These are phyloP conservation scores for Parafenestella ontariensis DNA, from an alignment of 2,329 filamentous ascomycete species.

Conservation along the genomic window DNA sequence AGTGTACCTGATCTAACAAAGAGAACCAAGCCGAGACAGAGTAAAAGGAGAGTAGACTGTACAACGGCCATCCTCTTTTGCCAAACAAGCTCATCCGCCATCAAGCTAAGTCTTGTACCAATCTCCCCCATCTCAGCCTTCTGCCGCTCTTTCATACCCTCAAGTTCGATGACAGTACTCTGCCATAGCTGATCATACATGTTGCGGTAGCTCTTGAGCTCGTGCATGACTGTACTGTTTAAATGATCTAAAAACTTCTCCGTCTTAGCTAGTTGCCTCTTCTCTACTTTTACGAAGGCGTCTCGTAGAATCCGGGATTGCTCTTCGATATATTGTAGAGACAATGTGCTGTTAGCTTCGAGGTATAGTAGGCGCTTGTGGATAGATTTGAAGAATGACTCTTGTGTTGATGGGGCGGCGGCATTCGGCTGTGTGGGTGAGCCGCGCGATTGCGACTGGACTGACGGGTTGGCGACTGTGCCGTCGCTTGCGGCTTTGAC, in stretches of 20 bases:
- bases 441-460: conserved; percentile 27
- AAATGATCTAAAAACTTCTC: conserved; percentile 80
- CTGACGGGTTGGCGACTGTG: conserved; percentile 21
- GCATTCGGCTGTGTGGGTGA: conserved; percentile 56
- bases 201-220: conserved; percentile 65
- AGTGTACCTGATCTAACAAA: conserved; percentile 62
- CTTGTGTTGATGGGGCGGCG: conserved; percentile 84
- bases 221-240: conserved; percentile 85
- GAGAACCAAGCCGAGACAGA: conserved; percentile 86
- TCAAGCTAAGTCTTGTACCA: conserved; percentile 78
- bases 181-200: conserved; percentile 98
- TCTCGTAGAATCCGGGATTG: conserved; percentile 91
- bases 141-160: conserved; percentile 84
- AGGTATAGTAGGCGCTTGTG: conserved; percentile 91
- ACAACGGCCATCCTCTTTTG: conserved; percentile 92
- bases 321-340: conserved; percentile 94
- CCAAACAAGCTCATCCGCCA: conserved; percentile 88
- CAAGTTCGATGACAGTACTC: conserved; percentile 88
- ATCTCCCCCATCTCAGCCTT: conserved; percentile 84
- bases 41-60: conserved; percentile 84
- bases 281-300: conserved; percentile 84
- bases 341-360: conserved; percentile 90
- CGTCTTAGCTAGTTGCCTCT: conserved; percentile 84
- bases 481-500: conserved; percentile 25
- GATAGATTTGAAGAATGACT: conserved; percentile 97